Base-by-base conservation (phyloP, 139 green algal genomes). In the Monoraphidium neglectum region DNA sequence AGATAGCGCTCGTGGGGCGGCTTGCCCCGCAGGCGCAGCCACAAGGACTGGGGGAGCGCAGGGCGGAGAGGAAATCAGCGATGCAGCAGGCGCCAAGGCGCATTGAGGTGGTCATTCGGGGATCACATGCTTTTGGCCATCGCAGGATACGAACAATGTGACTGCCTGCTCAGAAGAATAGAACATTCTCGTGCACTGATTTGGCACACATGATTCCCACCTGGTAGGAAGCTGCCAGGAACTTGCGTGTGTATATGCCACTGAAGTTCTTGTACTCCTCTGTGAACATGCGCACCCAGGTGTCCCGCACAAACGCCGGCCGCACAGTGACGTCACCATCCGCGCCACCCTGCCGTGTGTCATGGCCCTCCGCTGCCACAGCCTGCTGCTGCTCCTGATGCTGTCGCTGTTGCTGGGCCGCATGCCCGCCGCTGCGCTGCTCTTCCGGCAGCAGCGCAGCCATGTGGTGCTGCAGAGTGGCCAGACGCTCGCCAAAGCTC, bases 401-500 rank as follows among this genome's bases (percentile, higher is more conserved):
- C 56, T 63, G 56, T 15, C 5, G 56, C 56, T 32, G 26, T 6
- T 63, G 56, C 10, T 63, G 56, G 5, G 24, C 26, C 56, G 15
- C 16, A 15, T 18, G 16, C 49, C 18, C 16, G 16, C 35, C 33
- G 15, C 2, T 15, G 16, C 54, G 69, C 69, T 43, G 40, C 67
- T 43, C 30, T 43, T 61, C 43, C 43, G 43, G 43, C 43, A 51
- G 43, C 43, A 51, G 43, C 43, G 43, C 43, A 33, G 47, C 61
- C 73, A 79, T 79, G 73, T 79, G 62, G 46, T 54, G 18, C 47
- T 67, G 30, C 40, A 84, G 16, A 53, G 78, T 76, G 24, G 51
- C 30, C 74, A 53, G 66, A 0, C 79, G 74, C 24, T 81, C 51
- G 0, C 68, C 13, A 49, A 68, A 84, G 79, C 68, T 81, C 26